Base-by-base conservation (phyloP, 2,329 filamentous ascomycete genomes). In the Curvularia eragrostidis region DNA sequence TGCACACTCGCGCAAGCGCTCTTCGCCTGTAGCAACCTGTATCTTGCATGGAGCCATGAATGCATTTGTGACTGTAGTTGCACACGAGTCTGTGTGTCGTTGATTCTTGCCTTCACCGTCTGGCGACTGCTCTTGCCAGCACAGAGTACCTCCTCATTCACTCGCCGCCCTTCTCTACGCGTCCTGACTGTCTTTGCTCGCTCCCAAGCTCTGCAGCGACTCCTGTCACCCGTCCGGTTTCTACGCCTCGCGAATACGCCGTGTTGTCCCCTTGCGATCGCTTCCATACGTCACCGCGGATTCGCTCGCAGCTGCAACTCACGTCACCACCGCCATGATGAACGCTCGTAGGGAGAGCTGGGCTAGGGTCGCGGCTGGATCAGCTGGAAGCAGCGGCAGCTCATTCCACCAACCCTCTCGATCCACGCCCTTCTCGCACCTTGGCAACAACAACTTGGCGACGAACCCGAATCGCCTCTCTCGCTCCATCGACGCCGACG, bases 351-450 rank as follows among this genome's bases (percentile, higher is more conserved):
- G 61, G 23, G 61, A 62, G 43, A 66, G 85, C 64, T 84, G 83
- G 41, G 88, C 86, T 50, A 87, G 87, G 77, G 85, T 86, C 66
- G 87, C 85, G 24, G 83, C 84, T 52, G 85, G 84, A 38, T 80
- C 79, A 64, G 62, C 66, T 54, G 68, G 59, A 44, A 71, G 61
- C 52, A 71, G 61, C 61, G 67, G 59, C 49, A 78, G 59, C 65
- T 75, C 59, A 62, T 68, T 72, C 59, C 67, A 73, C 42, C 67
- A 65, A 34, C 73, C 73, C 43, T 65, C 73, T 56, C 74, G 75
- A 53, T 68, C 74, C 50, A 78, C 77, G 64, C 81, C 79, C 60
- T 84, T 84, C 68, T 83, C 84, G 3, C 83, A 87, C 65, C 79
- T 89, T 32, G 75, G 85, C 62, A 85, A 84, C 75, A 79, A 78